Evolutionary conservation across 2,329 filamentous ascomycete species (phyloP), one percentile per base, ranked within the genome.

Genomic region (Alternaria arborescens): DNA sequence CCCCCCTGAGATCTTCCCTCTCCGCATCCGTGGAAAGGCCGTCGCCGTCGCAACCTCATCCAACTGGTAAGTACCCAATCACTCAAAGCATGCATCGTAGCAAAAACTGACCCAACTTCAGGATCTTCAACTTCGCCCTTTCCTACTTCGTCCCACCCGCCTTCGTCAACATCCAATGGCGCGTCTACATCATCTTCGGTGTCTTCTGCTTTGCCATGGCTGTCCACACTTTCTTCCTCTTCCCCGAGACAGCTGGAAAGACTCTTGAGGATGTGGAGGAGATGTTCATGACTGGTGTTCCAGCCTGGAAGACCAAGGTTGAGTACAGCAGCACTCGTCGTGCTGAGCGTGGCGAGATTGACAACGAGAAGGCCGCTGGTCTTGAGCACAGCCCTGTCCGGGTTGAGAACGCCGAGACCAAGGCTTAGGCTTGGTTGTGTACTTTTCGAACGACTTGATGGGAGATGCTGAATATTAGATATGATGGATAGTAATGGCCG

Each of bases 221-320:
- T 41, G 74, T 93, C 52, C 90, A 93, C 74, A 88, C 91, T 71
- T 86, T 87, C 74, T 82, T 93, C 65, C 18, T 84, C 16, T 88
- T 87, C 67, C 89, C 89, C 0, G 86, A 92, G 78, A 93, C 90
- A 0, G 86, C 88, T 40, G 90, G 90, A 12, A 91, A 88, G 78
- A 90, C 89, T 0, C 85, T 94, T 1, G 91, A 94, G 72, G 90
- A 94, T 73, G 89, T 93, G 76, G 90, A 91, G 66, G 86, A 87
- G 14, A 88, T 93, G 65, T 94, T 94, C 74, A 83, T 80, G 50
- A 70, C 73, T 8, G 86, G 85, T 0, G 73, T 82, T 2, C 85
- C 84, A 1, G 85, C 88, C 4, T 90, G 88, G 88, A 85, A 83
- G 75, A 81, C 77, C 1, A 67, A 61, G 56, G 71, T 73, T 1